phyloP scores from a whole-genome alignment of 2,329 filamentous ascomycete species.

The Xylaria sp. region DNA sequence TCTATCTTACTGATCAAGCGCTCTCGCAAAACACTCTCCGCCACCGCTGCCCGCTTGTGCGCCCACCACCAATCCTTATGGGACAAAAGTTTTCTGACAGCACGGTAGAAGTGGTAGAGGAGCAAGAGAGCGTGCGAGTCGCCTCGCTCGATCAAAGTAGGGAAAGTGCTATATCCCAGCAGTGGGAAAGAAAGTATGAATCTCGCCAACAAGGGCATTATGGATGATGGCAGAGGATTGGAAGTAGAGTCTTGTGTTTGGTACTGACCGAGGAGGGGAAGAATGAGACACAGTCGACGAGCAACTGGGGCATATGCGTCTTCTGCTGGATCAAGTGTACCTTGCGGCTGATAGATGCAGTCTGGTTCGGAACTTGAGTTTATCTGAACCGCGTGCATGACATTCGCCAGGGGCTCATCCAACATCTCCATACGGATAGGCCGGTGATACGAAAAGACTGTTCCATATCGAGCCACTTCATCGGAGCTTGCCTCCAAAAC shows the following conservation, averaged over 20 bases:
- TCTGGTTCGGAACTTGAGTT: background rate
- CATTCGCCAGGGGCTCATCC: background rate
- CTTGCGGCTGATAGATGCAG: background rate
- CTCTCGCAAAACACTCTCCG: constrained; percentile 19
- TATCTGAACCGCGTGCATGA: background rate
- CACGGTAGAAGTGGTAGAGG: constrained; percentile 32
- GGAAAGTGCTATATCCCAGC: constrained; percentile 26
- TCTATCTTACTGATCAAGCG: constrained; percentile 3
- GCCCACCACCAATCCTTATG: constrained; percentile 29
- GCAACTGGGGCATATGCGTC: constrained; percentile 15
- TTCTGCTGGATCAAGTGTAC: constrained; percentile 5
- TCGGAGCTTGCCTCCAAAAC: constrained; percentile 10
- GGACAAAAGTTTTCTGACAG: constrained; percentile 20
- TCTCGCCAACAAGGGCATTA: constrained; percentile 3
- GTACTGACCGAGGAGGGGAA: constrained; percentile 6
- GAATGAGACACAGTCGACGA: constrained; percentile 13
- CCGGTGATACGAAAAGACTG: constrained; percentile 31
- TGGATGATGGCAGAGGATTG: background rate
- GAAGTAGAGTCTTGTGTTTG: background rate
- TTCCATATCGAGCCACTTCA: constrained; percentile 22
- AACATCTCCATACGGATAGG: constrained; percentile 23
- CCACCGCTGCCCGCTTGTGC: constrained; percentile 20
- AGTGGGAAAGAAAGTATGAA: constrained; percentile 29
- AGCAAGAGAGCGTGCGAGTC: constrained; percentile 30
- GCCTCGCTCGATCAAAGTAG: constrained; percentile 25